Evolutionary conservation across 169 alveolate species (phyloP).

Genomic region (Miamiensis avidus): DNA sequence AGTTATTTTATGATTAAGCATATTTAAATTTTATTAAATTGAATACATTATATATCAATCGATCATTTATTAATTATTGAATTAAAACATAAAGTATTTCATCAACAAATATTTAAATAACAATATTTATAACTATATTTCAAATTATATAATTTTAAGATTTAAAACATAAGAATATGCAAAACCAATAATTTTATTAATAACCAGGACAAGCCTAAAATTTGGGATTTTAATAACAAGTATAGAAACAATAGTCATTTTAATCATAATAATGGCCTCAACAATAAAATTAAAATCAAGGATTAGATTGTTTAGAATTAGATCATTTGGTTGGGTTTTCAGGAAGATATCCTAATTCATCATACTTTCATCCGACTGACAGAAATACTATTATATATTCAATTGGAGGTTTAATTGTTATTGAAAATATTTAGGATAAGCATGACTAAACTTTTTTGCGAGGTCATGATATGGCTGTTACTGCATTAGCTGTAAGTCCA

Average conservation of each 20-base stretch:
- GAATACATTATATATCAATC: too few species aligned
- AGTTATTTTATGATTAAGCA: too few species aligned
- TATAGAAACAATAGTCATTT: too few species aligned
- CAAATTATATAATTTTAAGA: too few species aligned
- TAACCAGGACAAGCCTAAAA: not conserved
- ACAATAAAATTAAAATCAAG: too few species aligned
- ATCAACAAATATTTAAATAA: too few species aligned
- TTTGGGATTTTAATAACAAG: not conserved
- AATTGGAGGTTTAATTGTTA: constrained; percentile 75
- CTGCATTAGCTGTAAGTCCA: constrained; percentile 52
- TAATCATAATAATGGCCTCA: too few species aligned
- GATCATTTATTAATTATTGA: too few species aligned
- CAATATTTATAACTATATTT: too few species aligned
- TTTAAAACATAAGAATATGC: not conserved
- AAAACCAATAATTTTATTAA: too few species aligned
- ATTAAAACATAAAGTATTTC: too few species aligned
- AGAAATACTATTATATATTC: constrained; percentile 64
- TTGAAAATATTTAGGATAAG: constrained; percentile 76
- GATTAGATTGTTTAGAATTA: constrained; percentile 53
- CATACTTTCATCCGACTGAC: constrained; percentile 68
- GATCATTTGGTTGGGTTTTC: constrained; percentile 81
- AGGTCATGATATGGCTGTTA: constrained; percentile 75
- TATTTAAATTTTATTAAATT: too few species aligned
- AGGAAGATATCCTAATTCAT: constrained; percentile 53
- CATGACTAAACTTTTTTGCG: constrained; percentile 74